Base-by-base conservation (phyloP, 2,329 filamentous ascomycete species). In the Ceratocystis lukuohia region DNA sequence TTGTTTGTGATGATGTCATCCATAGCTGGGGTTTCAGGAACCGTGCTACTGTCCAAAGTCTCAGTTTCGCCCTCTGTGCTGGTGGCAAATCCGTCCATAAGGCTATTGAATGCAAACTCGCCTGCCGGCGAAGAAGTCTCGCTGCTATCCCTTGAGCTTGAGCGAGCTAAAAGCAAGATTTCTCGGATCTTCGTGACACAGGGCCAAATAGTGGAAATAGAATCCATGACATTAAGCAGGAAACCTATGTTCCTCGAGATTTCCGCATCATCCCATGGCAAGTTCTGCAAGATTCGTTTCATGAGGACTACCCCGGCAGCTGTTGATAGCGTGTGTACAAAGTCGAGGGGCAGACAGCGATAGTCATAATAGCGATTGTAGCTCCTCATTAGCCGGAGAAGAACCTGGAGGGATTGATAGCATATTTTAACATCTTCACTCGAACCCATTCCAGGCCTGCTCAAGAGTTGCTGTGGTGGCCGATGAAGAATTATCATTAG, bases 401-500 rank as follows among this genome's bases (percentile, higher is more conserved):
- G 76, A 8, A 77, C 77, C 17, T 76, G 74, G 0, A 81, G 71
- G 0, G 79, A 80, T 66, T 79, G 76, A 69, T 80, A 80, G 71
- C 79, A 81, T 10, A 79, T 79, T 65, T 80, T 75, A 6, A 81
- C 75, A 46, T 80, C 78, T 67, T 80, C 77, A 37, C 75, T 76
- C 4, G 74, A 73, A 2, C 74, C 72, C 12, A 78, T 74, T 1
- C 72, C 75, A 1, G 74, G 73, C 45, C 76, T 76, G 66, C 74
- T 73, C 50, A 80, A 75, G 46, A 77, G 72, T 62, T 79, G 76
- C 2, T 74, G 76, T 1, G 79, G 78, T 1, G 79, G 79, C 0
- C 79, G 76, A 68, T 81, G 79, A 2, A 81, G 75, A 62, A 81
- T 80, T 22, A 80, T 80, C 78, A 81, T 80, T 61, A 76, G 75